Evolutionary conservation across 106 monocot genomes (phyloP).

Genomic region (Phalaenopsis equestris): DNA sequence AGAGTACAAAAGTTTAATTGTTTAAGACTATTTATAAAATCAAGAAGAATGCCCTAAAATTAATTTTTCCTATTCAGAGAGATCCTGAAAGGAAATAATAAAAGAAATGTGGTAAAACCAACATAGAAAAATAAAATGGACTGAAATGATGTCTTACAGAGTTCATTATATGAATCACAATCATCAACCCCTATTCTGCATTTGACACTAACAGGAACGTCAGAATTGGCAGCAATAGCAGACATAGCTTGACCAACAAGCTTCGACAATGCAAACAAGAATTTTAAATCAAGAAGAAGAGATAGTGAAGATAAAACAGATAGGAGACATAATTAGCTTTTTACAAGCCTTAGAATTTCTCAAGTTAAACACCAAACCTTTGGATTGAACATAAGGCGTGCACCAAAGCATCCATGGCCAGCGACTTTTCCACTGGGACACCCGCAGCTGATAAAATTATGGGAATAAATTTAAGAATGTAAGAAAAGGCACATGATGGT

Average conservation of each 20-base stretch:
- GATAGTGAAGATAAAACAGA: neutral
- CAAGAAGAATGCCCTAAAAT: neutral
- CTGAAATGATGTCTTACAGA: slow-evolving; percentile 50
- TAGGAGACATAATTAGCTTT: neutral
- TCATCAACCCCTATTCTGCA: slow-evolving; percentile 98
- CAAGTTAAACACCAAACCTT: slow-evolving; percentile 44
- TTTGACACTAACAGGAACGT: slow-evolving; percentile 93
- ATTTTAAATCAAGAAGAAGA: slow-evolving; percentile 7
- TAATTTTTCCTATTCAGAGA: neutral
- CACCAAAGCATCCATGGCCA: slow-evolving; percentile 99
- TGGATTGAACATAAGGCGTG: slow-evolving; percentile 87
- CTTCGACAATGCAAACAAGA: slow-evolving; percentile 31
- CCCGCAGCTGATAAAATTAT: slow-evolving; percentile 62
- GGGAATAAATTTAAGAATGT: neutral
- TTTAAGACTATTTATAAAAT: neutral
- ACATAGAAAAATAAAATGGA: neutral
- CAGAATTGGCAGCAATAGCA: slow-evolving; percentile 74
- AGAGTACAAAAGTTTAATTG: neutral
- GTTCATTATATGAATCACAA: slow-evolving; percentile 85
- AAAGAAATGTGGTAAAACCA: slow-evolving; percentile 1
- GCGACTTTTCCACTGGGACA: slow-evolving; percentile 98
- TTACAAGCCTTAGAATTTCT: neutral
- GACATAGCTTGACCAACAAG: slow-evolving; percentile 96
- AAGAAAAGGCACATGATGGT: slow-evolving; percentile 1
- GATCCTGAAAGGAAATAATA: neutral